Conservation (phyloP, 2,329 filamentous ascomycete species). For the Diaporthe caulivora region DNA sequence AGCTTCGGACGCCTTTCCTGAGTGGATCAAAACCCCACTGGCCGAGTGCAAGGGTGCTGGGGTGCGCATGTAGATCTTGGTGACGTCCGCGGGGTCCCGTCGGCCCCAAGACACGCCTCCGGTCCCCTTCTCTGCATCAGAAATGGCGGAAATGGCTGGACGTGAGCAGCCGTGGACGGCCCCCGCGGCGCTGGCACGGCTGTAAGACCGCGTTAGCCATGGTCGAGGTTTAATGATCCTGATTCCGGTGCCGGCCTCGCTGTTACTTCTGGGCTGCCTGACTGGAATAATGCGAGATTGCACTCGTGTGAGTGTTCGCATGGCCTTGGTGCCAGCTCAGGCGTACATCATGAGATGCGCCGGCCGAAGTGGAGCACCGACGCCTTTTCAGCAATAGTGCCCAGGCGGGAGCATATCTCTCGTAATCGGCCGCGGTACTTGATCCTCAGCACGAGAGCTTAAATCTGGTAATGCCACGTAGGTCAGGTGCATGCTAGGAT, state of each 20-base stretch:
- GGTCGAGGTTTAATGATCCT: background rate
- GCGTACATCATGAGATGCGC: background rate
- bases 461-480: conserved; percentile 18
- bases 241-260: too few relatives aligned
- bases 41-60: conserved; percentile 11
- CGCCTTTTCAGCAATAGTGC: background rate
- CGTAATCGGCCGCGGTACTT: too few relatives aligned
- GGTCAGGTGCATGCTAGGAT: background rate
- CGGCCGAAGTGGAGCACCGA: background rate
- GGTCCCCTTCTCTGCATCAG: background rate
- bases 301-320: background rate
- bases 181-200: conserved; percentile 4
- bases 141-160: background rate
- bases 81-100: conserved; percentile 25
- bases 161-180: background rate
- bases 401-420: background rate
- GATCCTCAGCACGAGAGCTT: background rate
- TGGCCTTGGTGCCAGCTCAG: background rate
- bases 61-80: background rate
- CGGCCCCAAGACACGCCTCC: background rate
- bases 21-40: background rate
- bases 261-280: background rate
- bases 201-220: conserved; percentile 13
- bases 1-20: conserved; percentile 27
- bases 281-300: background rate